phyloP scores from a whole-genome alignment of 164 flowering plant genomes.

The Aristolochia californica region DNA sequence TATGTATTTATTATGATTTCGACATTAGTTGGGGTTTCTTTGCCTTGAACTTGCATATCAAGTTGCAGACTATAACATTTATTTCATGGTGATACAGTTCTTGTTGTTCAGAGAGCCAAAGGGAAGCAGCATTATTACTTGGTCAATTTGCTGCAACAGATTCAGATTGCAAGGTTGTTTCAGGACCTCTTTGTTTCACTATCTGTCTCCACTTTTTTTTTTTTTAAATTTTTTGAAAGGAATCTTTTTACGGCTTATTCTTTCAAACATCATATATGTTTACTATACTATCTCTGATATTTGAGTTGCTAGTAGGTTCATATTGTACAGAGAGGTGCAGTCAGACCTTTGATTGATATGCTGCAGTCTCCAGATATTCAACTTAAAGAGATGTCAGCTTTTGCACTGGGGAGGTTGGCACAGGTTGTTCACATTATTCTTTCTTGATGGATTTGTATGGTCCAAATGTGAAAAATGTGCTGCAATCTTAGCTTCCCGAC shows the following conservation, averaged over 20 bases:
- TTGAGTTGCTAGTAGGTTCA: constrained; percentile 56
- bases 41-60: not conserved
- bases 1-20: not conserved
- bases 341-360: constrained; percentile 90
- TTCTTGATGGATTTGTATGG: not conserved
- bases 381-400: constrained; percentile 92
- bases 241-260: not conserved
- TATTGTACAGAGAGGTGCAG: constrained; percentile 98
- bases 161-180: constrained; percentile 97
- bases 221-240: not conserved
- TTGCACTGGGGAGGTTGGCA: constrained; percentile 96
- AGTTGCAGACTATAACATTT: not conserved
- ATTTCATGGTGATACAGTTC: constrained; percentile 44
- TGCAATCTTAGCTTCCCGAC: too few relatives aligned
- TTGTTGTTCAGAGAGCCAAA: constrained; percentile 89
- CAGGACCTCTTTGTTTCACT: not conserved
- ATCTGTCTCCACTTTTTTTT: too few relatives aligned
- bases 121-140: constrained; percentile 86
- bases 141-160: constrained; percentile 97
- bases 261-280: not conserved
- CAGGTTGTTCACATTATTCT: constrained; percentile 41
- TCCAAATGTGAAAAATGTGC: too few relatives aligned
- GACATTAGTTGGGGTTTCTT: not conserved
- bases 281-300: not conserved
- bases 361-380: constrained; percentile 86